Percentiles rank a stretch among this genome's conserved stretches.
phyloP scores from a whole-genome alignment of 2,329 filamentous ascomycete species.

The Monilinia fructicola region DNA sequence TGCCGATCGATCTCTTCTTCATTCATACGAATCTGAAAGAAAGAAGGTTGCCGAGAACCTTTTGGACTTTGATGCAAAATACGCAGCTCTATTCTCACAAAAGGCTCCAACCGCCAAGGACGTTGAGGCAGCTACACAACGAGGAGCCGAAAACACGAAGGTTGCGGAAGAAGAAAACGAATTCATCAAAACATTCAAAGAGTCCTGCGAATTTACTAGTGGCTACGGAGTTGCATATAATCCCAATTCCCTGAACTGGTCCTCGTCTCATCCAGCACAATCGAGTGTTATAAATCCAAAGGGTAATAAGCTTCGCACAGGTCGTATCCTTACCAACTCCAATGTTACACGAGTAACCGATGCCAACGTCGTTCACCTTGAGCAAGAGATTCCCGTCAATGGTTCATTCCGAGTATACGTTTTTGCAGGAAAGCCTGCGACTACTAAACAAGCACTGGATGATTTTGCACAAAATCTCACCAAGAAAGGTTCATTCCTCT shows the following conservation, averaged over 20 bases:
- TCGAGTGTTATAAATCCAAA: slow-evolving; percentile 67
- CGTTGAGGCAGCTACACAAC: slow-evolving; percentile 62
- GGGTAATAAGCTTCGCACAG: slow-evolving; percentile 66
- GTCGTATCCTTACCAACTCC: slow-evolving; percentile 72
- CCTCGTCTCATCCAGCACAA: slow-evolving; percentile 66
- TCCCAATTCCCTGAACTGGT: slow-evolving; percentile 83
- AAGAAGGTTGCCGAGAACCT: slow-evolving; percentile 82
- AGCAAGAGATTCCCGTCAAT: slow-evolving; percentile 86
- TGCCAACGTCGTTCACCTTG: slow-evolving; percentile 84
- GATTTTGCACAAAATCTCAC: slow-evolving; percentile 68
- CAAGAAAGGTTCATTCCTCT: slow-evolving; percentile 70
- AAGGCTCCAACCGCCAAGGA: slow-evolving; percentile 71
- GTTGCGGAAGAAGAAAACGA: slow-evolving; percentile 60
- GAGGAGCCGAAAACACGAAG: slow-evolving; percentile 36
- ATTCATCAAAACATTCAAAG: slow-evolving; percentile 89
- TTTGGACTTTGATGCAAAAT: slow-evolving; percentile 82
- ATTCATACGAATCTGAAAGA: slow-evolving; percentile 84
- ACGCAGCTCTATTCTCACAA: slow-evolving; percentile 86
- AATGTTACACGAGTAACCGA: slow-evolving; percentile 85
- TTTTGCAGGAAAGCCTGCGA: slow-evolving; percentile 69
- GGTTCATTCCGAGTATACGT: slow-evolving; percentile 84
- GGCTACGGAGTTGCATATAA: slow-evolving; percentile 88
- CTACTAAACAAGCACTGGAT: slow-evolving; percentile 60
- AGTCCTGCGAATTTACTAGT: slow-evolving; percentile 86
- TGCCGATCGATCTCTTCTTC: slow-evolving; percentile 70